phyloP scores from a whole-genome alignment of 2,329 filamentous ascomycete genomes.

The Aureobasidium sp. region DNA sequence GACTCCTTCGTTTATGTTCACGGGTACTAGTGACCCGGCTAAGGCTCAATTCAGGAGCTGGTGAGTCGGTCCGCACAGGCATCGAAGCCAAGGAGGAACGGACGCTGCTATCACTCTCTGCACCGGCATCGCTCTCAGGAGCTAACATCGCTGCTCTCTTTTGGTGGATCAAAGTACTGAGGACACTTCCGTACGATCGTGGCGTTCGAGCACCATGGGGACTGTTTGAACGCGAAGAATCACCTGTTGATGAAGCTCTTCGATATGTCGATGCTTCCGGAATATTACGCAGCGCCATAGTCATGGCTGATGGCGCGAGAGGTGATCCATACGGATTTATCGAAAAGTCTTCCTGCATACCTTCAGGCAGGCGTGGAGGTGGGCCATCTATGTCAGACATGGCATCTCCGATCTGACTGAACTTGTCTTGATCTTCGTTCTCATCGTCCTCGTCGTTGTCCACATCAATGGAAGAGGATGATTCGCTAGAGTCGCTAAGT shows the following conservation, averaged over 20 bases:
- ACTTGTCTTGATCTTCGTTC: constrained; percentile 40
- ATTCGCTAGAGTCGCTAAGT: constrained; percentile 62
- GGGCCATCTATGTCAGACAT: constrained; percentile 3
- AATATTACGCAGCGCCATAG: constrained; percentile 46
- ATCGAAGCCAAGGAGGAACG: constrained; percentile 70
- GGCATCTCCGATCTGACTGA: not conserved
- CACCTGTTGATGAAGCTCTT: constrained; percentile 53
- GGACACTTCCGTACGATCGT: constrained; percentile 59
- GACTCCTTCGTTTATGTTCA: constrained; percentile 77
- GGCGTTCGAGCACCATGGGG: constrained; percentile 87
- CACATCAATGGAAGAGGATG: constrained; percentile 15
- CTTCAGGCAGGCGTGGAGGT: not conserved
- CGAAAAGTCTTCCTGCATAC: constrained; percentile 9
- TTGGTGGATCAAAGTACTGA: constrained; percentile 55
- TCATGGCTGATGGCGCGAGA: constrained; percentile 48
- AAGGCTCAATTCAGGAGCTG: constrained; percentile 74
- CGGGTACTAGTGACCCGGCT: constrained; percentile 68
- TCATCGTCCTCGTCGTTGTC: constrained; percentile 27
- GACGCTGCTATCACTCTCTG: constrained; percentile 80
- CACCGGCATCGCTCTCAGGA: constrained; percentile 73
- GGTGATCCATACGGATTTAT: constrained; percentile 12
- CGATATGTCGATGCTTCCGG: constrained; percentile 37
- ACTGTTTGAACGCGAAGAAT: constrained; percentile 79
- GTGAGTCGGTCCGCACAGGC: constrained; percentile 73
- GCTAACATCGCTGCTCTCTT: constrained; percentile 60